A percentile compares a stretch with the other conserved stretches of the same genome.
Evolutionary conservation across 768 basidiomycete genomes (phyloP).

Genomic region (Coprinopsis sp.): DNA sequence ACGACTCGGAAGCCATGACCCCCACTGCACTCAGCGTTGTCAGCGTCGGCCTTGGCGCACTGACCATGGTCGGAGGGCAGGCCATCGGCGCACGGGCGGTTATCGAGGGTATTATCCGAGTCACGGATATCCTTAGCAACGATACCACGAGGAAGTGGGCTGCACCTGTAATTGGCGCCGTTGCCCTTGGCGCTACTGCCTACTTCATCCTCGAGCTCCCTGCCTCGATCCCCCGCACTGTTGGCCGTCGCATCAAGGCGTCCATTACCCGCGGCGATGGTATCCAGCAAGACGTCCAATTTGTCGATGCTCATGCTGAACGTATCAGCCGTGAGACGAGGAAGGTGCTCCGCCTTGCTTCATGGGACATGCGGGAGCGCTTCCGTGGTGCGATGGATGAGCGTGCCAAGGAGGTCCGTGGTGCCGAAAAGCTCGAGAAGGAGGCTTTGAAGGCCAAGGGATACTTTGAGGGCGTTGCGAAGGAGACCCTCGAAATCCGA

Average conservation of each 20-base stretch:
- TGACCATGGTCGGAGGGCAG: slow-evolving; percentile 88
- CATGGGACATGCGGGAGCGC: slow-evolving; percentile 84
- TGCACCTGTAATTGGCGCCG: slow-evolving; percentile 77
- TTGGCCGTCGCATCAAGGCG: slow-evolving; percentile 78
- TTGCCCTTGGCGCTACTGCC: slow-evolving; percentile 64
- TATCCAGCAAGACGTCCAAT: slow-evolving; percentile 49
- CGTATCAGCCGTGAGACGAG: slow-evolving; percentile 82
- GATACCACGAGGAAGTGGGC: slow-evolving; percentile 82
- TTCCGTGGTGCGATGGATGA: slow-evolving; percentile 82
- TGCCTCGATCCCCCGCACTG: slow-evolving; percentile 78
- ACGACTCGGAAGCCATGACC: slow-evolving; percentile 29
- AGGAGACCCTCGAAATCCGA: slow-evolving; percentile 44
- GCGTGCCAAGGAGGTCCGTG: slow-evolving; percentile 67
- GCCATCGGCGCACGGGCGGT: slow-evolving; percentile 69
- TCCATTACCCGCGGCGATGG: slow-evolving; percentile 49
- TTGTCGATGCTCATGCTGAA: slow-evolving; percentile 61
- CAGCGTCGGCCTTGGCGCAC: slow-evolving; percentile 75
- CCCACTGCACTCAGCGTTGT: slow-evolving; percentile 67
- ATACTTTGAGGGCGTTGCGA: slow-evolving; percentile 59
- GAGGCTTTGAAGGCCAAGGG: slow-evolving; percentile 65
- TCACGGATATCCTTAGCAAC: slow-evolving; percentile 77
- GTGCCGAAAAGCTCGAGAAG: slow-evolving; percentile 71
- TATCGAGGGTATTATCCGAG: slow-evolving; percentile 71
- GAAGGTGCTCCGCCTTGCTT: slow-evolving; percentile 86
- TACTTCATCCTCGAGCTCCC: slow-evolving; percentile 90